These are phyloP conservation scores for Fomitopsis betulina DNA, from an alignment of 1,284 basidiomycete genomes.

Conservation along the genomic window DNA sequence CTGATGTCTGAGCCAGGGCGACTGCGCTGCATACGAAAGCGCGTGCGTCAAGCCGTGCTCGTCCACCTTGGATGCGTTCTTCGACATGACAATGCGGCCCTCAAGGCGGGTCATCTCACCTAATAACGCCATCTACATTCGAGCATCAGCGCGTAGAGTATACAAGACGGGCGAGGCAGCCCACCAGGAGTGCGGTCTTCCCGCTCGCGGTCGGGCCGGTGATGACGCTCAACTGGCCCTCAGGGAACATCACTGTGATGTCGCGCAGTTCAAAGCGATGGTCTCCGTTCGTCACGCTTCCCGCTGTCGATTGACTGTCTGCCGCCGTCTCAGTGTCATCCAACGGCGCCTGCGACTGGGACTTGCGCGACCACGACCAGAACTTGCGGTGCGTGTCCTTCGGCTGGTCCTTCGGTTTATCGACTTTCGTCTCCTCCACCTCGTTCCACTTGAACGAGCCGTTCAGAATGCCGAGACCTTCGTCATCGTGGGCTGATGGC, in stretches of 20 bases:
- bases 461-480: slow-evolving; percentile 57
- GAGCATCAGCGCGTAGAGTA: neutral
- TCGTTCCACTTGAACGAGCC: slow-evolving; percentile 74
- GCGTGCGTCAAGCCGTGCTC: slow-evolving; percentile 63
- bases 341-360: slow-evolving; percentile 3
- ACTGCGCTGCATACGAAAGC: slow-evolving; percentile 82
- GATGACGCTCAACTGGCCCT: slow-evolving; percentile 59
- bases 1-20: slow-evolving; percentile 76
- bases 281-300: slow-evolving; percentile 26
- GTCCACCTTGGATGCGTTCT: slow-evolving; percentile 55
- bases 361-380: neutral
- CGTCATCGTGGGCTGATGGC: slow-evolving; percentile 24
- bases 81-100: slow-evolving; percentile 58
- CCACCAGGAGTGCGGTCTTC: slow-evolving; percentile 72
- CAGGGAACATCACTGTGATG: slow-evolving; percentile 65
- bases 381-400: slow-evolving; percentile 18
- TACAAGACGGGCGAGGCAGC: slow-evolving; percentile 13
- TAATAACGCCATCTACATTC: slow-evolving; percentile 52
- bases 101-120: slow-evolving; percentile 57
- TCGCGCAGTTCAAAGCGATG: slow-evolving; percentile 62
- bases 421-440: slow-evolving; percentile 37
- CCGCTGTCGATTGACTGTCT: slow-evolving; percentile 14
- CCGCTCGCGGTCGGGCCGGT: slow-evolving; percentile 77
- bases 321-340: slow-evolving; percentile 21
- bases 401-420: slow-evolving; percentile 22